Evolutionary conservation across 345 rosid genomes (phyloP).

Genomic region (Bruguiera gymnorhiza): DNA sequence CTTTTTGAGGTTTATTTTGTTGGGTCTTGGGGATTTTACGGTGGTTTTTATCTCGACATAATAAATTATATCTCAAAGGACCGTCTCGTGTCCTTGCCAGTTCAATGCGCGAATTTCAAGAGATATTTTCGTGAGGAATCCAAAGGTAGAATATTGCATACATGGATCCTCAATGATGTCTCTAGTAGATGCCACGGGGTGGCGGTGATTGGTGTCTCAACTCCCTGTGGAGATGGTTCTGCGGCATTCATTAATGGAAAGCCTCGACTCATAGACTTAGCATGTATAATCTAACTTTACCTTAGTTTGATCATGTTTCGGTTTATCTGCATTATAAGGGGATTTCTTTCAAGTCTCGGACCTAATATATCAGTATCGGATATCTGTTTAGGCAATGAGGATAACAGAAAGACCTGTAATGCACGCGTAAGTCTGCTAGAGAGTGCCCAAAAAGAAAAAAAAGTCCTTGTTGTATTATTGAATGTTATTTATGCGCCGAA

Average conservation of each 20-base stretch:
- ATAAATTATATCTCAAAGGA: slow-evolving; percentile 71
- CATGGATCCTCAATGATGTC: slow-evolving; percentile 70
- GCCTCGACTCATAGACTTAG: slow-evolving; percentile 82
- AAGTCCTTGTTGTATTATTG: slow-evolving; percentile 79
- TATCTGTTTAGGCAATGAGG: slow-evolving; percentile 65
- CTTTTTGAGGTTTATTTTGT: not conserved
- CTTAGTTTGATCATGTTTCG: not conserved
- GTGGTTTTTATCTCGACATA: slow-evolving; percentile 8
- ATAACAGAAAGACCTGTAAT: slow-evolving; percentile 77
- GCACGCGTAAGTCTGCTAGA: slow-evolving; percentile 80
- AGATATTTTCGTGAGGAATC: slow-evolving; percentile 53
- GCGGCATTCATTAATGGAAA: slow-evolving; percentile 47
- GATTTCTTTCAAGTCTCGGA: not conserved
- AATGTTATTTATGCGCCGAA: slow-evolving; percentile 86
- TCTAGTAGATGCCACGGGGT: slow-evolving; percentile 94
- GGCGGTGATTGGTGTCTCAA: slow-evolving; percentile 60
- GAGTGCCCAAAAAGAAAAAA: slow-evolving; percentile 56
- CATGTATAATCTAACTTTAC: slow-evolving; percentile 41
- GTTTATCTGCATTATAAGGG: slow-evolving; percentile 11
- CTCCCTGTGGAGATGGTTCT: slow-evolving; percentile 36
- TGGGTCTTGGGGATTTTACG: not conserved
- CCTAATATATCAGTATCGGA: not conserved
- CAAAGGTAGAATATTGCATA: slow-evolving; percentile 76
- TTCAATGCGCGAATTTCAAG: slow-evolving; percentile 58
- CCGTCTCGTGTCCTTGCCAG: slow-evolving; percentile 50